Conservation (phyloP, 331 rosid species). For the Acacia pycnantha region DNA sequence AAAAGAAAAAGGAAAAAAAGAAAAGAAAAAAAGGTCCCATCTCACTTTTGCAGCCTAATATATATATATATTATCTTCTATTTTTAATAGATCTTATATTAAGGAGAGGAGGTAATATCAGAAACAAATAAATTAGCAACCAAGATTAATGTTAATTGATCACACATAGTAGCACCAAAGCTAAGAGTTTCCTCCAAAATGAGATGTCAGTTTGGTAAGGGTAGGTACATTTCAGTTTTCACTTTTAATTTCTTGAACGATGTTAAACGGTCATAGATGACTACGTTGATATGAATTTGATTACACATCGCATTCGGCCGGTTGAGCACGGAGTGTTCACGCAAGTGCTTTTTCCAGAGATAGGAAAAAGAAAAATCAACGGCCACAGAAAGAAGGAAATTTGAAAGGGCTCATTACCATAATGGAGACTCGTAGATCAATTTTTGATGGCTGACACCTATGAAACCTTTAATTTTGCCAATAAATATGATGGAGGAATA, state of each 20-base stretch:
- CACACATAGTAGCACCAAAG: not conserved
- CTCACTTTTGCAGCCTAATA: too few species aligned
- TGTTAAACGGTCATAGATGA: constrained; percentile 23
- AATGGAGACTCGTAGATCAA: constrained; percentile 26
- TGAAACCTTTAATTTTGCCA: constrained; percentile 21
- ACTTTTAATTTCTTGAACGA: constrained; percentile 24
- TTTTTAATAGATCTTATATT: too few species aligned
- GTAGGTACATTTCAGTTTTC: constrained; percentile 14
- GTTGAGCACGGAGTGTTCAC: constrained; percentile 4
- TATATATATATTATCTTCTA: too few species aligned
- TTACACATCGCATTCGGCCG: constrained; percentile 21
- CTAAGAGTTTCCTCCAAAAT: not conserved
- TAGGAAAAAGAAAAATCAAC: constrained; percentile 15
- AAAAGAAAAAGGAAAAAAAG: not conserved
- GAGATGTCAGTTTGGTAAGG: constrained; percentile 4
- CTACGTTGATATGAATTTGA: constrained; percentile 33
- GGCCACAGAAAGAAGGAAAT: not conserved
- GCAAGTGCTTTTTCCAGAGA: constrained; percentile 24
- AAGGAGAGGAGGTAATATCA: too few species aligned
- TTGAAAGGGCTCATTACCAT: constrained; percentile 6
- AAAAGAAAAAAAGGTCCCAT: not conserved
- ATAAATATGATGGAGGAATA: constrained; percentile 1
- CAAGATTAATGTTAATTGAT: not conserved
- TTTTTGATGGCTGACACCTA: constrained; percentile 18
- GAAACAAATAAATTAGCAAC: not conserved